phyloP scores from a whole-genome alignment of 1,284 basidiomycete species.

The Irpex sp. region DNA sequence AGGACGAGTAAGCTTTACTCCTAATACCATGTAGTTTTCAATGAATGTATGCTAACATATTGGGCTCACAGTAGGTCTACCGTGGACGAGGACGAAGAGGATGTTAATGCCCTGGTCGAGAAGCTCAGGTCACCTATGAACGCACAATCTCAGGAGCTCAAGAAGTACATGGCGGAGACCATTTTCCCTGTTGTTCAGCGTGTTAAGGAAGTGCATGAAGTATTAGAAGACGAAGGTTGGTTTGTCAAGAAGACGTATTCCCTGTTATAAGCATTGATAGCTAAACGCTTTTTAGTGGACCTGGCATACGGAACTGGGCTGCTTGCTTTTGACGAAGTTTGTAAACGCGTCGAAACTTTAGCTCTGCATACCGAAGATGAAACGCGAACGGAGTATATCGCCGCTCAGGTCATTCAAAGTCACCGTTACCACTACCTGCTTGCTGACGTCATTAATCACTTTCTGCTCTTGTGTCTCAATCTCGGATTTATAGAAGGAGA shows the following conservation, averaged over 20 bases:
- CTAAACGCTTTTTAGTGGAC: conserved; percentile 34
- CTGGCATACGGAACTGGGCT: conserved; percentile 41
- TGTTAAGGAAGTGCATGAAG: conserved; percentile 40
- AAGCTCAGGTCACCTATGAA: conserved; percentile 46
- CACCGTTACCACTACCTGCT: conserved; percentile 18
- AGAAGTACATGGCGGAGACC: conserved; percentile 46
- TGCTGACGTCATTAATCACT: conserved; percentile 12
- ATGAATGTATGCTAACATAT: neutral
- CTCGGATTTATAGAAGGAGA: conserved; percentile 22
- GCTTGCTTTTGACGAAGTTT: conserved; percentile 48
- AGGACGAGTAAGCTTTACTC: conserved; percentile 35
- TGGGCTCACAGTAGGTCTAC: neutral
- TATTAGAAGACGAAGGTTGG: conserved; percentile 37
- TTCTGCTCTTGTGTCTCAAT: neutral
- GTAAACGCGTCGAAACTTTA: conserved; percentile 45
- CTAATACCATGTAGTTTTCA: neutral
- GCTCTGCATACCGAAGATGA: conserved; percentile 40
- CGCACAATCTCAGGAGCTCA: conserved; percentile 36
- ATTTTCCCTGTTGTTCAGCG: conserved; percentile 50
- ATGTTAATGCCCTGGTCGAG: conserved; percentile 40
- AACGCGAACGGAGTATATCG: conserved; percentile 34
- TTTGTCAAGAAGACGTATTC: neutral
- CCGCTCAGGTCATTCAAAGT: conserved; percentile 31
- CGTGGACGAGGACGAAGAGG: conserved; percentile 25
- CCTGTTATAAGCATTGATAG: neutral